Evolutionary conservation across 768 basidiomycete genomes (phyloP).

Genomic region (Tricholoma saponaceum): DNA sequence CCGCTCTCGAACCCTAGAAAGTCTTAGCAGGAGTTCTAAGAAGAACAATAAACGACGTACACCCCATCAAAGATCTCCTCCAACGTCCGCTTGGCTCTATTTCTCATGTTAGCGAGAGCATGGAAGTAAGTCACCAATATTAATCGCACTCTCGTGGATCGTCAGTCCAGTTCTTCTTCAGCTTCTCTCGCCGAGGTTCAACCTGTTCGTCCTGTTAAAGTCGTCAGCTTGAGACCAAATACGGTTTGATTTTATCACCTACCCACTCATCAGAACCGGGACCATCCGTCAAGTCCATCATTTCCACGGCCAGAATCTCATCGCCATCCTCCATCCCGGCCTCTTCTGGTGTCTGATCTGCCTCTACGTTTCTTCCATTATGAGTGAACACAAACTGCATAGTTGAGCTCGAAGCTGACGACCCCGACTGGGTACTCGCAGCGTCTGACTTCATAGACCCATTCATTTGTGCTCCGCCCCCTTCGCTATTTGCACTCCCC

Average conservation of each 20-base stretch:
- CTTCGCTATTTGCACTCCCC: conserved; percentile 22
- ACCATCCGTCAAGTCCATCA: conserved; percentile 85
- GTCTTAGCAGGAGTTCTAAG: neutral
- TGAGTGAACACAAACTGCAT: conserved; percentile 87
- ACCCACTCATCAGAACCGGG: conserved; percentile 62
- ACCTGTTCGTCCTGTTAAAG: conserved; percentile 54
- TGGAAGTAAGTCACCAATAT: neutral
- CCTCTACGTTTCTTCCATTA: conserved; percentile 73
- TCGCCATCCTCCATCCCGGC: conserved; percentile 85
- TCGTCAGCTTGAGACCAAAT: neutral
- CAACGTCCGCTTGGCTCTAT: conserved; percentile 67
- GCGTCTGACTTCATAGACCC: conserved; percentile 50
- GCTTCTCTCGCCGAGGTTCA: conserved; percentile 60
- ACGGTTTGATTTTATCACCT: conserved; percentile 18
- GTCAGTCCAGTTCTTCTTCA: conserved; percentile 81
- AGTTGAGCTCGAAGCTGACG: conserved; percentile 33
- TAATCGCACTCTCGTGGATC: conserved; percentile 64
- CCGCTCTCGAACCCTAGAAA: conserved; percentile 70
- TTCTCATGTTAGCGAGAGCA: conserved; percentile 5
- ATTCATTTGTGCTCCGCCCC: conserved; percentile 36
- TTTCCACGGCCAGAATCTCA: conserved; percentile 83
- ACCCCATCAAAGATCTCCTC: conserved; percentile 85
- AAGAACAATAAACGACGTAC: conserved; percentile 42
- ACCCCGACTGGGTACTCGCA: conserved; percentile 39
- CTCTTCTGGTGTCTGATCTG: conserved; percentile 83